These are phyloP conservation scores for Pseudogymnoascus sp. DNA, from an alignment of 2,329 filamentous ascomycete genomes.

Conservation along the genomic window DNA sequence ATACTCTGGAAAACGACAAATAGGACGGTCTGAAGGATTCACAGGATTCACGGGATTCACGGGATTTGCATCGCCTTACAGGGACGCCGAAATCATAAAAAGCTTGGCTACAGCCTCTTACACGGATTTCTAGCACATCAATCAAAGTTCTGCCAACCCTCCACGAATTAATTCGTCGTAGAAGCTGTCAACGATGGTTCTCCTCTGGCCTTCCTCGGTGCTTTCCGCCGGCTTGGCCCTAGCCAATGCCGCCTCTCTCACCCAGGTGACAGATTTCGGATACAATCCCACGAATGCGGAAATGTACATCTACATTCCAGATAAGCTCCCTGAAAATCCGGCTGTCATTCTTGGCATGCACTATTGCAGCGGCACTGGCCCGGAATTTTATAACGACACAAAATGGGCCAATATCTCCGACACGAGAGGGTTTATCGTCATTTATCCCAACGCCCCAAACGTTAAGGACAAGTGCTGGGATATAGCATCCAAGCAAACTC, in stretches of 20 bases:
- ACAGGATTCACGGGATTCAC: neutral
- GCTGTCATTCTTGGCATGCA: slow-evolving; percentile 27
- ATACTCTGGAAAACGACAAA: neutral
- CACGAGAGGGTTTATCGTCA: slow-evolving; percentile 49
- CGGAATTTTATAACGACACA: slow-evolving; percentile 38
- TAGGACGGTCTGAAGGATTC: neutral
- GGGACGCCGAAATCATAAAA: neutral
- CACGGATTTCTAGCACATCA: neutral
- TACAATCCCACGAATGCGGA: slow-evolving; percentile 32
- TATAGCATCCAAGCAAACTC: slow-evolving; percentile 42
- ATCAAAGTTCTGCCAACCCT: neutral
- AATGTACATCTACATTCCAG: slow-evolving; percentile 41
- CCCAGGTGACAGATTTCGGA: slow-evolving; percentile 33
- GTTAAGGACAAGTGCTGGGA: slow-evolving; percentile 49
- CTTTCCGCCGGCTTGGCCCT: neutral
- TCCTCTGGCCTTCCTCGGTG: neutral
- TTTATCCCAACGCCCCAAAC: slow-evolving; percentile 48
- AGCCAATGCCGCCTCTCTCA: neutral
- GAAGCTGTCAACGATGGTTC: neutral
- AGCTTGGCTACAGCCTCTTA: neutral
- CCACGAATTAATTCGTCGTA: neutral
- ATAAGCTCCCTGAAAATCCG: slow-evolving; percentile 30
- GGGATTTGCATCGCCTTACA: neutral
- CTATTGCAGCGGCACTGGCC: slow-evolving; percentile 48
- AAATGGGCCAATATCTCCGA: slow-evolving; percentile 46